phyloP scores from a whole-genome alignment of 352 stramenopile species.

The Phytophthora europaea region DNA sequence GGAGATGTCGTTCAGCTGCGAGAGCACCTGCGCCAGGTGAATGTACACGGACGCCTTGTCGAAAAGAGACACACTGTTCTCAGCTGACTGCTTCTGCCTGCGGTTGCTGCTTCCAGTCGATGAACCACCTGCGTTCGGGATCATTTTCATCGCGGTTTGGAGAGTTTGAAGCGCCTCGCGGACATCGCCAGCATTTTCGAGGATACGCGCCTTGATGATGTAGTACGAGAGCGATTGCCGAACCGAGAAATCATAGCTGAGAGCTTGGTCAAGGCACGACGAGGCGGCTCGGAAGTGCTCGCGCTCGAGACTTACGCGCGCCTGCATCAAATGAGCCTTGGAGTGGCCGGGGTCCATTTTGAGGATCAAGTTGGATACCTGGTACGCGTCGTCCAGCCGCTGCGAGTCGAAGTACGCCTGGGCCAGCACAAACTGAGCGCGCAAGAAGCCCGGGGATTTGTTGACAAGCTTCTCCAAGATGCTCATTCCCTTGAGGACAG shows the following conservation, averaged over 20 bases:
- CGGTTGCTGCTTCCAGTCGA: slow-evolving; percentile 15
- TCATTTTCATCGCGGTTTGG: slow-evolving; percentile 83
- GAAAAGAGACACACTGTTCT: slow-evolving; percentile 61
- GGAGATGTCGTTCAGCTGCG: slow-evolving; percentile 78
- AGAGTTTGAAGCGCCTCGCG: slow-evolving; percentile 86
- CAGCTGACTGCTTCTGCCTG: slow-evolving; percentile 20
- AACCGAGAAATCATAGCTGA: slow-evolving; percentile 92
- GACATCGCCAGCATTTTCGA: slow-evolving; percentile 79
- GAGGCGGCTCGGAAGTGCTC: slow-evolving; percentile 81
- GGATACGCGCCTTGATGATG: slow-evolving; percentile 90
- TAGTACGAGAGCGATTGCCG: slow-evolving; percentile 87
- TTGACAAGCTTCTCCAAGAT: slow-evolving; percentile 85
- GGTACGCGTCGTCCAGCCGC: slow-evolving; percentile 83
- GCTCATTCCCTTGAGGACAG: slow-evolving; percentile 52
- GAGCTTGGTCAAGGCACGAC: slow-evolving; percentile 85
- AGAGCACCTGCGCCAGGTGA: slow-evolving; percentile 82
- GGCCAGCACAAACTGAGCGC: slow-evolving; percentile 86
- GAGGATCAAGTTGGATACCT: slow-evolving; percentile 78
- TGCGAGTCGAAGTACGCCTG: slow-evolving; percentile 81
- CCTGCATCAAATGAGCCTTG: slow-evolving; percentile 86
- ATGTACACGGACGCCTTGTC: slow-evolving; percentile 93
- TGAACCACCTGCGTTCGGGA: slow-evolving; percentile 25
- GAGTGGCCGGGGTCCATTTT: slow-evolving; percentile 83
- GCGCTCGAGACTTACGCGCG: slow-evolving; percentile 82
- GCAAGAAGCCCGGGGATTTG: slow-evolving; percentile 87